Base-by-base conservation (phyloP, 495 filamentous ascomycete species). In the Trichoderma orchidacearum region DNA sequence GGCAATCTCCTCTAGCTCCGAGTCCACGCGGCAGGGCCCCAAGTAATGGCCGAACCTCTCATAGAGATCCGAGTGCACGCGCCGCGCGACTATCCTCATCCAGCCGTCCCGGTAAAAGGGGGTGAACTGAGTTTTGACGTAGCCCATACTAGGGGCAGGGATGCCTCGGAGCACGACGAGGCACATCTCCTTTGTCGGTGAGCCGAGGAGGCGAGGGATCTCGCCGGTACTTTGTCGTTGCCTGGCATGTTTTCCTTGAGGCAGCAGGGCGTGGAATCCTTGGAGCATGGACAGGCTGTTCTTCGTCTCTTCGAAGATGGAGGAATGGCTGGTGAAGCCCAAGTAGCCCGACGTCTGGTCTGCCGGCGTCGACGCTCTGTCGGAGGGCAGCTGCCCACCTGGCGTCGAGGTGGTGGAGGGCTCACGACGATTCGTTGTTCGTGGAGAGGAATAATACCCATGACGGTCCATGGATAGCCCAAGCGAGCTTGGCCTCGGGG, bases 251-350 rank as follows among this genome's bases (percentile, higher is more conserved):
- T 6, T 17, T 18, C n/a, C n/a, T 23, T 55, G 53, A 1, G 30
- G 30, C 18, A 36, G 5, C n/a, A n/a, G 36, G 1, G 29, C 35
- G 1, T 59, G 56, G 7, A 51, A 32, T 15, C 60, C 60, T 7
- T 61, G 61, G 9, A 63, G 53, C 21, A 60, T 56, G 13, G 58
- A 63, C 6, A 66, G 58, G 11, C 66, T 70, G 30, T 68, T 59
- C 18, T 66, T 61, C 1, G 65, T 63, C 21, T 75, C 75, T 5
- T 68, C 62, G 29, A 72, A 73, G 17, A 79, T 72, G 28, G 76
- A 70, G 3, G 75, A 75, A 57, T 70, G 80, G 57, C 74, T 76
- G 0, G 72, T 79, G 9, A 72, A 74, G 21, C 78, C 76, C 13
- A 80, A 59, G 56, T 79, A 80, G 0, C 75, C 75, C 11, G 51